Base-by-base conservation (phyloP, 495 filamentous ascomycete genomes). In the Pseudevernia furfuracea region DNA sequence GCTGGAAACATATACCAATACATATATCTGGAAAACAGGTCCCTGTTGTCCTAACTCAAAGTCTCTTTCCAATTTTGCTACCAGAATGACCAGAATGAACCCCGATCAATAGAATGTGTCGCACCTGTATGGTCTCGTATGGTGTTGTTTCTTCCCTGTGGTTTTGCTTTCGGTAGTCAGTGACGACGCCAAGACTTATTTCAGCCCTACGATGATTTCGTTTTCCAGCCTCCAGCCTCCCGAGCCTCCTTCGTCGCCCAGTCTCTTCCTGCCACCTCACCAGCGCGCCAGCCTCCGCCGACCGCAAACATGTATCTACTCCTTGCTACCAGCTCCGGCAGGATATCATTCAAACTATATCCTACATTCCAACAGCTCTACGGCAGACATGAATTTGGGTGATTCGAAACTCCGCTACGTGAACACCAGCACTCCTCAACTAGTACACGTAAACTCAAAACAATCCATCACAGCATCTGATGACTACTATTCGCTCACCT, bases 381-480 rank as follows among this genome's bases (percentile, higher is more conserved):
- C 67, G 68, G 65, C 64, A 70, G 74, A 66, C 67, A 77, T 77
- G 75, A 73, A 73, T 67, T 66, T 70, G 62, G 69, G 69, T 69
- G 64, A 69, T 58, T 68, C 75, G 38, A 75, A 71, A 63, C 68
- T 77, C 66, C 69, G 69, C 63, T 71, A 72, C 57, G 75, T 77
- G 38, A 77, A 74, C 60, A 74, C 79, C 72, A 80, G 74, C 72
- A 78, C 73, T 70, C 82, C 81, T 53, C 82, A 83, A 71, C 67
- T 87, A 52, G 72, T 78, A 25, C 78, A 81, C 63, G 74, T 78
- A 59, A 70, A 77, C 64, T 87, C 84, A 1, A 77, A 78, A 64
- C 86, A 85, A 68, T 88, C 84, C 53, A 74, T 84, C 59, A 77
- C 85, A 56, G 85, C 85, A 55, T 87, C 85, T 48, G 84, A 88